phyloP scores from a whole-genome alignment of 2,329 filamentous ascomycete species.

The Nemania abortiva region DNA sequence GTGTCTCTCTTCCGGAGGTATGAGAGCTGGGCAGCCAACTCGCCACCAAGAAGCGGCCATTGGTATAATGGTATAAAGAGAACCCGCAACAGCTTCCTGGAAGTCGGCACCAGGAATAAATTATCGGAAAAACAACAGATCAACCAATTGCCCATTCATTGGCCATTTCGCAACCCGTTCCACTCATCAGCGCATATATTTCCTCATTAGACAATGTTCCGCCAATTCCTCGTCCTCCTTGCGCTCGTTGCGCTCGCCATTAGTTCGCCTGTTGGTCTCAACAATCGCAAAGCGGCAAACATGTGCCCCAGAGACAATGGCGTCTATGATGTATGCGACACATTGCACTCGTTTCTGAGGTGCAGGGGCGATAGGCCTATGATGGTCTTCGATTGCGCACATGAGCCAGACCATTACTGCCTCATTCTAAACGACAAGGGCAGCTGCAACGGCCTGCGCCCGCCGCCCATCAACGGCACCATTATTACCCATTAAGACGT shows the following conservation, averaged over 20 bases:
- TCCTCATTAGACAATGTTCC: constrained; percentile 28
- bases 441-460: constrained; percentile 32
- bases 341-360: constrained; percentile 36
- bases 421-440: constrained; percentile 37
- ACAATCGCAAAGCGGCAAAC: constrained; percentile 5
- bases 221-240: constrained; percentile 25
- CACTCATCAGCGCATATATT: constrained; percentile 11
- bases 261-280: constrained; percentile 25
- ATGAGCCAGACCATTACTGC: constrained; percentile 34
- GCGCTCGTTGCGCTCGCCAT: constrained; percentile 30
- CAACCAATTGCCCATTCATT: constrained; percentile 22
- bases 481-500: constrained; percentile 15
- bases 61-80: constrained; percentile 27
- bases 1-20: constrained; percentile 32
- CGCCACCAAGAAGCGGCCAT: constrained; percentile 1
- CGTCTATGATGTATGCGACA: constrained; percentile 42
- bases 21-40: constrained; percentile 10
- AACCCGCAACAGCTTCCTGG: constrained; percentile 14
- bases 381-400: constrained; percentile 39
- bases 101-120: constrained; percentile 23
- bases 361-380: constrained; percentile 30
- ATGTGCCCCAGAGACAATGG: constrained; percentile 31
- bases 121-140: constrained; percentile 22
- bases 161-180: constrained; percentile 5
- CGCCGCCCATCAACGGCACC: constrained; percentile 37